Base-by-base conservation (phyloP, 139 green algal genomes). In the Chlamydomonas sp. region DNA sequence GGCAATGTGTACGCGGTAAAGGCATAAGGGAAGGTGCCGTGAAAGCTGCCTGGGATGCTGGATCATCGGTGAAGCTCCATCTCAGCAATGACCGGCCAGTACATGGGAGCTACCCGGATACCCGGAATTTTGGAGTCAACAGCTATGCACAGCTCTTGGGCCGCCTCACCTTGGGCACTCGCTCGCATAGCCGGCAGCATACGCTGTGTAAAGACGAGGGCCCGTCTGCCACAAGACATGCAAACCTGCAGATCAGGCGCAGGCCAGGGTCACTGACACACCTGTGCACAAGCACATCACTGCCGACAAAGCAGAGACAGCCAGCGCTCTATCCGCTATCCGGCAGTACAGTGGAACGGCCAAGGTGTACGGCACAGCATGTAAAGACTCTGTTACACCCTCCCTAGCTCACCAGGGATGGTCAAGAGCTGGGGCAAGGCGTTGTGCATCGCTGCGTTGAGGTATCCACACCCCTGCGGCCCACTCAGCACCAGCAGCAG, bases 401-500 rank as follows among this genome's bases (percentile, higher is more conserved):
- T 49, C 31, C 31, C 31, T 49, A 49, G 31, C 31, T 49, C 73
- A 88, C 84, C 84, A 15, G 84, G 84, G 3, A 88, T 8, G 49
- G 17, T 14, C 0, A 62, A 18, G 17, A 88, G 74, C 63, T 88
- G 64, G 3, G 84, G 84, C 57, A 88, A 64, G 7, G 76, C 84
- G 63, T 88, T 82, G 63, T 88, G 71, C 31, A 77, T 5, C 1
- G 58, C 75, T 4, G 5, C 49, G 84, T 88, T 88, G 57, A 88
- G 63, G 84, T 88, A 83, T 5, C 75, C 18, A 57, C 75, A 83
- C 16, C 84, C 84, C 3, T 31, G 6, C 2, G 75, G 68, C 60
- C 84, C 84, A 57, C 84, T 75, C 75, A 88, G 57, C 63, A 88
- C 84, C 75, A 88, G 17, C 84, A 88, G 75, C 63, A 88, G 62